Evolutionary conservation across 208 protist genomes (phyloP).

Genomic region (Leishmania braziliensis): DNA sequence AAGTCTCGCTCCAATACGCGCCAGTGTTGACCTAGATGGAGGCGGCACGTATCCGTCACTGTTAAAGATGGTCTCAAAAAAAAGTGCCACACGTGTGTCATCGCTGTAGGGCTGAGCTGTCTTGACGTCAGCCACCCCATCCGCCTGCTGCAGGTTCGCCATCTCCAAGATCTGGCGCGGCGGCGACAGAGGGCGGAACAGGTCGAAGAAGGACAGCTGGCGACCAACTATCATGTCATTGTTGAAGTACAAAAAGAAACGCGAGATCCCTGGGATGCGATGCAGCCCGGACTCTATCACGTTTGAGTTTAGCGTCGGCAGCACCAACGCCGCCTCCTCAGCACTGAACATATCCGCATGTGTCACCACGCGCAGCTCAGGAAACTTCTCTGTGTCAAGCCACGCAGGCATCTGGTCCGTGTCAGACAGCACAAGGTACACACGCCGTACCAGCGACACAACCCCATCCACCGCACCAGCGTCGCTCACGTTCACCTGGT

Average conservation of each 20-base stretch:
- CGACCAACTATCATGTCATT: conserved; percentile 58
- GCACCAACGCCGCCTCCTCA: conserved; percentile 24
- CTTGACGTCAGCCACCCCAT: neutral
- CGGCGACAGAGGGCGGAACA: conserved; percentile 47
- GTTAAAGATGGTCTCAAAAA: conserved; percentile 34
- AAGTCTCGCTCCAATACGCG: neutral
- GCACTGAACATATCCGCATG: conserved; percentile 41
- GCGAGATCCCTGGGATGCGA: conserved; percentile 43
- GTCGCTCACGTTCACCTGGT: conserved; percentile 25
- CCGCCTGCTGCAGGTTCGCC: neutral
- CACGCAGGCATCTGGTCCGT: conserved; percentile 45
- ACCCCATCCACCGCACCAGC: conserved; percentile 16
- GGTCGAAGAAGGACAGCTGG: conserved; percentile 43
- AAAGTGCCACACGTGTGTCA: neutral
- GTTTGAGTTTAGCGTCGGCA: conserved; percentile 49
- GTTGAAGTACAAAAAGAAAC: conserved; percentile 52
- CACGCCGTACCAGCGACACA: conserved; percentile 29
- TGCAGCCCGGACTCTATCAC: conserved; percentile 45
- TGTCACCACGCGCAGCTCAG: conserved; percentile 39
- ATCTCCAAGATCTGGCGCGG: conserved; percentile 23
- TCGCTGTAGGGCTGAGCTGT: neutral
- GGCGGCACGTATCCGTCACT: conserved; percentile 14
- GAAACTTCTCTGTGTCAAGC: conserved; percentile 38
- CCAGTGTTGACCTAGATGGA: neutral
- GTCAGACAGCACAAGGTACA: conserved; percentile 45